These are phyloP conservation scores for Globisporangium barbulae DNA, from an alignment of 352 stramenopile species.

Conservation along the genomic window DNA sequence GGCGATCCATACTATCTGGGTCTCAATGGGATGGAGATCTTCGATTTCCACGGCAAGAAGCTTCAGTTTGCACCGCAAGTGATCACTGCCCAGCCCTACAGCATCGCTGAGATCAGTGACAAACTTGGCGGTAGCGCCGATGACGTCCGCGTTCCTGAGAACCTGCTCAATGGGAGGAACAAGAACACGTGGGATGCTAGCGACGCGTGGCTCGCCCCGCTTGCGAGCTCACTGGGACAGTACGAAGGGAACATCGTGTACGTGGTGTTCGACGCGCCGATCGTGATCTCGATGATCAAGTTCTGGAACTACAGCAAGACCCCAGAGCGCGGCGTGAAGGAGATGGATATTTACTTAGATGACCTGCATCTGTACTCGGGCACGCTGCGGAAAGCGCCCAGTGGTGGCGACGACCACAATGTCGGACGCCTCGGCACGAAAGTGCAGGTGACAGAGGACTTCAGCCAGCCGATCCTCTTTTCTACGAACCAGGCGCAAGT, in stretches of 20 bases:
- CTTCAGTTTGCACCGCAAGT: constrained; percentile 34
- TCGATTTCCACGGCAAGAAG: constrained; percentile 44
- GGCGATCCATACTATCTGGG: constrained; percentile 84
- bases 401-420: constrained; percentile 18
- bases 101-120: constrained; percentile 40
- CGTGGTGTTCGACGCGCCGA: constrained; percentile 60
- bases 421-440: constrained; percentile 32
- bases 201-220: constrained; percentile 68
- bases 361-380: constrained; percentile 81
- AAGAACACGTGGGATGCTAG: constrained; percentile 78
- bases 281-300: constrained; percentile 82
- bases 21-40: constrained; percentile 80
- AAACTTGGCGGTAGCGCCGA: constrained; percentile 6
- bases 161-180: constrained; percentile 59
- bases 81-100: constrained; percentile 54
- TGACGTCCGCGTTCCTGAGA: constrained; percentile 47
- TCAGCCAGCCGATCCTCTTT: constrained; percentile 83
- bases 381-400: constrained; percentile 46
- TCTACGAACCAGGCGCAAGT: constrained; percentile 60
- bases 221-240: constrained; percentile 64
- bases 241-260: constrained; percentile 66
- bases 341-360: constrained; percentile 85
- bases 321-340: constrained; percentile 72
- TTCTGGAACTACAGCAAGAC: constrained; percentile 91
- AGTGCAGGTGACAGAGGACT: constrained; percentile 53